These are phyloP conservation scores for Cucumis cinereus DNA, from an alignment of 306 rosid species.

Conservation along the genomic window DNA sequence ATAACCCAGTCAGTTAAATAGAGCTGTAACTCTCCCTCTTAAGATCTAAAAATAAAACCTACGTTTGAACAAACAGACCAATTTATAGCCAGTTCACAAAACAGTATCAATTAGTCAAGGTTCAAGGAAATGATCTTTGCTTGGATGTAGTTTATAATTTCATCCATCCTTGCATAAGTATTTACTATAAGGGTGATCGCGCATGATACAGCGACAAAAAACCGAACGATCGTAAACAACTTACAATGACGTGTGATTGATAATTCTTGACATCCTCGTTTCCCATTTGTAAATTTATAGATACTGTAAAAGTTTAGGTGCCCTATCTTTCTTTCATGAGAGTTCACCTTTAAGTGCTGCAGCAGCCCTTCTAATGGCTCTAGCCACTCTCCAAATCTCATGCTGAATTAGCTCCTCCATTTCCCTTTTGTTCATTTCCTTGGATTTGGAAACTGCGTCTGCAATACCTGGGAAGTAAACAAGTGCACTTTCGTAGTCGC, in stretches of 20 bases:
- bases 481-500: conserved; percentile 38
- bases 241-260: background rate
- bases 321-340: conserved; percentile 13
- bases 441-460: conserved; percentile 43
- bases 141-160: too few species aligned
- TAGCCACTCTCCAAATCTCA: conserved; percentile 80
- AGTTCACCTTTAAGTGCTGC: conserved; percentile 58
- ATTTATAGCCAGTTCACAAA: too few species aligned
- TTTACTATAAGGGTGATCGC: too few species aligned
- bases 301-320: background rate
- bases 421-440: conserved; percentile 18
- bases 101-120: too few species aligned
- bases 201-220: background rate
- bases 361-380: conserved; percentile 77
- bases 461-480: conserved; percentile 70
- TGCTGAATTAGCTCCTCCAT: conserved; percentile 41
- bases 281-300: background rate
- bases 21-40: too few species aligned
- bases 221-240: background rate
- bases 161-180: too few species aligned
- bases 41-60: too few species aligned
- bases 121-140: too few species aligned
- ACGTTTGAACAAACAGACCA: too few species aligned
- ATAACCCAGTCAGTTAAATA: too few species aligned
- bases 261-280: background rate